Percentiles rank a stretch among this genome's conserved stretches.
phyloP scores from a whole-genome alignment of 169 alveolate genomes.

The Toxoplasma gondii region DNA sequence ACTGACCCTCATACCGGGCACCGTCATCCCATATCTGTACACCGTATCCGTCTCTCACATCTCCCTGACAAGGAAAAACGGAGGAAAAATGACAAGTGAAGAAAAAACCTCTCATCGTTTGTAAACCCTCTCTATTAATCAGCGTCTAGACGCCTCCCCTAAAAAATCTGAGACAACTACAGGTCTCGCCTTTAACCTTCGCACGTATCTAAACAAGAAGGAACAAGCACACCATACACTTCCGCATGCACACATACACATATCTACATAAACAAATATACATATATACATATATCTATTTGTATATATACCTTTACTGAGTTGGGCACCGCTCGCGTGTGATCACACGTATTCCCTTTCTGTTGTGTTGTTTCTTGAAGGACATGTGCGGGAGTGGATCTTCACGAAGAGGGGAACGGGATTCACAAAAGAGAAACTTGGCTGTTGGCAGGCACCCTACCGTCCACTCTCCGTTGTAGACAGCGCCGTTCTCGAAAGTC shows the following conservation, averaged over 20 bases:
- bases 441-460: not conserved
- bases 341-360: no score
- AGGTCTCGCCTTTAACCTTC: no score
- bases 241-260: not conserved
- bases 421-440: not conserved
- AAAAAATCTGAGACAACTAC: no score
- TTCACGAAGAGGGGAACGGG: not conserved
- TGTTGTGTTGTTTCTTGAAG: no score
- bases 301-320: no score
- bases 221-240: not conserved
- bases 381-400: no score
- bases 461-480: conserved; percentile 59
- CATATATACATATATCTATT: not conserved
- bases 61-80: not conserved
- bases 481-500: conserved; percentile 56
- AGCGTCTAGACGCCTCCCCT: no score
- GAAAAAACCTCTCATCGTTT: no score
- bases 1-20: conserved; percentile 79
- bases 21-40: conserved; percentile 63
- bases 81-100: not conserved
- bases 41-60: conserved; percentile 55
- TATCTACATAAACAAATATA: not conserved
- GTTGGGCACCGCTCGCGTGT: no score
- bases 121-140: no score
- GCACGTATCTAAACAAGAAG: not conserved